Percentiles rank a stretch among this genome's conserved stretches.
Evolutionary conservation across 768 basidiomycete genomes (phyloP).

Genomic region (Galerina sulciceps): DNA sequence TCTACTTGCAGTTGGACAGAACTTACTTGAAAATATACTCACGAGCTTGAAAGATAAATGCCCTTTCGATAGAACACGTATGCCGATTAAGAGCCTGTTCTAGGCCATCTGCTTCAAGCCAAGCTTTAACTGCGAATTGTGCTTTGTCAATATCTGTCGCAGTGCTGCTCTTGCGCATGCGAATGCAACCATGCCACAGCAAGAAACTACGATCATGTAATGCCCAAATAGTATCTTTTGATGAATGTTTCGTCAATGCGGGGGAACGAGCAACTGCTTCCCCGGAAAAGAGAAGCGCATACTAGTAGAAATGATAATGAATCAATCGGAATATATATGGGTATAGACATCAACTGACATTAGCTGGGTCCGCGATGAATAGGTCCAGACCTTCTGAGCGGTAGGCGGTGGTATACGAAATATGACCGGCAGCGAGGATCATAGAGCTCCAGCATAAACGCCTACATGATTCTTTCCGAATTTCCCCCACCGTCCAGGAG

Average conservation of each 20-base stretch:
- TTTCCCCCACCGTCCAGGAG: slow-evolving; percentile 63
- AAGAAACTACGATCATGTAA: slow-evolving; percentile 70
- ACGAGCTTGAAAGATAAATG: slow-evolving; percentile 70
- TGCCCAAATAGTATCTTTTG: slow-evolving; percentile 79
- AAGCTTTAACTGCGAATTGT: slow-evolving; percentile 67
- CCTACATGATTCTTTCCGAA: slow-evolving; percentile 72
- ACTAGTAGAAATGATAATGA: slow-evolving; percentile 40
- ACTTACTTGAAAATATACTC: slow-evolving; percentile 81
- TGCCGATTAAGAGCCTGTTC: slow-evolving; percentile 67
- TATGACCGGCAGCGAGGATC: slow-evolving; percentile 65
- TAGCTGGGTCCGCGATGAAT: slow-evolving; percentile 65
- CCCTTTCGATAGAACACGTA: slow-evolving; percentile 67
- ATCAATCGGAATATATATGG: not conserved
- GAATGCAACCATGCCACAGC: slow-evolving; percentile 75
- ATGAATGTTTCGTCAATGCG: slow-evolving; percentile 31
- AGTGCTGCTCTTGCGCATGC: slow-evolving; percentile 50
- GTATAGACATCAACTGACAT: slow-evolving; percentile 46
- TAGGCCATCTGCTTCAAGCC: slow-evolving; percentile 71
- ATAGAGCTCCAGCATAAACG: slow-evolving; percentile 77
- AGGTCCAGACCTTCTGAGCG: slow-evolving; percentile 45
- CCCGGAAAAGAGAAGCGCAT: slow-evolving; percentile 76
- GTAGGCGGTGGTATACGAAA: slow-evolving; percentile 57
- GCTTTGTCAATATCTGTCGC: slow-evolving; percentile 55
- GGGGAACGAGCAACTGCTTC: slow-evolving; percentile 54
- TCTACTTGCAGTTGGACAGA: not conserved